Evolutionary conservation across 768 basidiomycete species (phyloP).

Genomic region (Rhodotorula babjevae): DNA sequence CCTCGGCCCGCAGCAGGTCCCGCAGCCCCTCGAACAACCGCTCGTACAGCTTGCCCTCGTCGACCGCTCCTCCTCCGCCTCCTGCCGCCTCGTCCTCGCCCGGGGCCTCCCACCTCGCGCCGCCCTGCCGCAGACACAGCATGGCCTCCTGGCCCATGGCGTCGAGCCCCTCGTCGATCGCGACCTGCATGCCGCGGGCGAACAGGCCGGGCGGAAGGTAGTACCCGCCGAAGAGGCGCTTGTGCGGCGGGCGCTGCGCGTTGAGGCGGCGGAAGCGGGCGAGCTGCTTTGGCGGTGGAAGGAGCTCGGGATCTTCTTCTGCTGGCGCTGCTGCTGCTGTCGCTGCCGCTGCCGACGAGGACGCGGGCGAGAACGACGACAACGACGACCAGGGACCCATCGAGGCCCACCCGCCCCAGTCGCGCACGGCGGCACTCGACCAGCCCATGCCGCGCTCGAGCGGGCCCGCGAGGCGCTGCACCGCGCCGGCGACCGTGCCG

Average conservation of each 20-base stretch:
- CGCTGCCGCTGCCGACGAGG: neutral
- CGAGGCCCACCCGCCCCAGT: neutral
- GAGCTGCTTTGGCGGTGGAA: constrained; percentile 1
- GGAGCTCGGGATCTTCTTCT: neutral
- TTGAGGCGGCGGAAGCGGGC: neutral
- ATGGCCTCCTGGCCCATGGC: constrained; percentile 28
- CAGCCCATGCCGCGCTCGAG: neutral
- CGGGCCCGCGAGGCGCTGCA: neutral
- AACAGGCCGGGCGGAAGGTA: constrained; percentile 1
- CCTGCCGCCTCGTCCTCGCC: neutral
- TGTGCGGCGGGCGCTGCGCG: neutral
- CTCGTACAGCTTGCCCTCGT: constrained; percentile 5
- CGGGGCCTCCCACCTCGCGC: constrained; percentile 10
- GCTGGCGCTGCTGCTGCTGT: neutral
- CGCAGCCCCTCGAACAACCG: constrained; percentile 13
- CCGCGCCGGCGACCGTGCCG: neutral
- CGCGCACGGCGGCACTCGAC: neutral
- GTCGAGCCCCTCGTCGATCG: constrained; percentile 4
- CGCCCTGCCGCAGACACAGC: constrained; percentile 19
- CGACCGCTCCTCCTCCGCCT: neutral
- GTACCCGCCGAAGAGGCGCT: constrained; percentile 10
- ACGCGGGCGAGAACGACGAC: neutral
- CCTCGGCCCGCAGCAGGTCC: neutral
- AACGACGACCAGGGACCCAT: no score
- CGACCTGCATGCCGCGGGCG: constrained; percentile 2